Evolutionary conservation across 1,139 yeast species (phyloP).

Genomic region (Debaryomycetaceae sp.): DNA sequence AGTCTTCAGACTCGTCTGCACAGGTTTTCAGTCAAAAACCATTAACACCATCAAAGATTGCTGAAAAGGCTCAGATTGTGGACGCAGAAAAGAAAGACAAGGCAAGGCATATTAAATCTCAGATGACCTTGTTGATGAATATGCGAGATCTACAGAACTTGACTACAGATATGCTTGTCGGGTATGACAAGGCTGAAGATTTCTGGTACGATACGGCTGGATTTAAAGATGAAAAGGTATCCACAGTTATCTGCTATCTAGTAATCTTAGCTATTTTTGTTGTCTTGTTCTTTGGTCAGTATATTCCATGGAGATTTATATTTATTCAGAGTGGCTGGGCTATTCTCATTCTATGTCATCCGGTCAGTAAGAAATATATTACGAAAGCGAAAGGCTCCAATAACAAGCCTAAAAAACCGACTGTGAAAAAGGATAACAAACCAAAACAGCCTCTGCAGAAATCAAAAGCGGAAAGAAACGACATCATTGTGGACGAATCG

Average conservation of each 20-base stretch:
- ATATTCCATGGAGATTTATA: conserved; percentile 63
- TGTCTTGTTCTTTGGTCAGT: conserved; percentile 54
- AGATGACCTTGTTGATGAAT: conserved; percentile 47
- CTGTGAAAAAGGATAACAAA: conserved; percentile 11
- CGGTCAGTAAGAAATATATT: conserved; percentile 42
- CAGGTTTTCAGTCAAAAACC: conserved; percentile 8
- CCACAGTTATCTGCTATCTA: conserved; percentile 53
- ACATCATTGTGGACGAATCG: conserved; percentile 64
- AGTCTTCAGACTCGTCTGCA: conserved; percentile 19
- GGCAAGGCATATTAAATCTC: conserved; percentile 27
- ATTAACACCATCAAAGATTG: conserved; percentile 2
- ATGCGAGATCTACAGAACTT: conserved; percentile 63
- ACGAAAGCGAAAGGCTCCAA: conserved; percentile 8
- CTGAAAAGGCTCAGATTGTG: not conserved
- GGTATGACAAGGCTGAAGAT: conserved; percentile 51
- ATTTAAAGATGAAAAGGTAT: conserved; percentile 65
- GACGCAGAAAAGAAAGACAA: conserved; percentile 15
- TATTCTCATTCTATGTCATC: conserved; percentile 50
- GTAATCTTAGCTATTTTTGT: conserved; percentile 31
- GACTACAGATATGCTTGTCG: conserved; percentile 52
- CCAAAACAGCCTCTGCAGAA: conserved; percentile 13
- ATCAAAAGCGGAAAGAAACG: conserved; percentile 37
- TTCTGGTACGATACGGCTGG: conserved; percentile 65
- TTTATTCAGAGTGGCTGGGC: conserved; percentile 60
- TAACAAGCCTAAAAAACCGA: conserved; percentile 4